These are phyloP conservation scores for Rhizopus delemar DNA, from an alignment of 371 early-diverging fungal genomes.

Conservation along the genomic window DNA sequence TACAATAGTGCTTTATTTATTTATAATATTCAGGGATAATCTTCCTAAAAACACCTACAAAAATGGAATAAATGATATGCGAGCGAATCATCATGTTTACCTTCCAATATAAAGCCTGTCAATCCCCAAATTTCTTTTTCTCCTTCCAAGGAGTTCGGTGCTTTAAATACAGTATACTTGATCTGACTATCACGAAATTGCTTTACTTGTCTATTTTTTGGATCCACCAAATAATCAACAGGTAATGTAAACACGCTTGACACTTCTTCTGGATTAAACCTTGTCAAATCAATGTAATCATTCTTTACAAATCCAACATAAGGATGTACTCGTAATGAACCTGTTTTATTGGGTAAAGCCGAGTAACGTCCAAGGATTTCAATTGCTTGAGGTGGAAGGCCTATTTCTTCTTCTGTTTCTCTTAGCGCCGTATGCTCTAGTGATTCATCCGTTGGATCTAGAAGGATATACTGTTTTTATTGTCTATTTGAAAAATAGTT, in stretches of 20 bases:
- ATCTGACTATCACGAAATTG: slow-evolving; percentile 61
- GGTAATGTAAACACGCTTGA: slow-evolving; percentile 71
- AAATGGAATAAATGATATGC: background rate
- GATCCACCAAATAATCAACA: slow-evolving; percentile 63
- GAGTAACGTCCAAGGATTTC: slow-evolving; percentile 69
- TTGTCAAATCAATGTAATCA: slow-evolving; percentile 28
- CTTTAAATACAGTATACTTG: slow-evolving; percentile 66
- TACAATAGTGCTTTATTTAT: background rate
- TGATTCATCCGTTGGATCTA: slow-evolving; percentile 59
- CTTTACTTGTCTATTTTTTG: slow-evolving; percentile 43
- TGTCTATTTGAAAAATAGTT: background rate
- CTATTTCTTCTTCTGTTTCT: slow-evolving; percentile 87
- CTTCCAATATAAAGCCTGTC: slow-evolving; percentile 79
- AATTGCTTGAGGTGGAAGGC: slow-evolving; percentile 50
- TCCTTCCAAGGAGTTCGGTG: slow-evolving; percentile 50
- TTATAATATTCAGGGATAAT: slow-evolving; percentile 39
- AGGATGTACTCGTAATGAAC: slow-evolving; percentile 72
- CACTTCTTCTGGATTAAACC: slow-evolving; percentile 71
- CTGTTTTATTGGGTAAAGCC: slow-evolving; percentile 65
- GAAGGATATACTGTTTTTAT: background rate
- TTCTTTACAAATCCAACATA: slow-evolving; percentile 67
- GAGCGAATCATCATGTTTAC: slow-evolving; percentile 24
- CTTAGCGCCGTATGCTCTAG: slow-evolving; percentile 73
- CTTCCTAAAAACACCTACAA: slow-evolving; percentile 40
- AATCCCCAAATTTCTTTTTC: slow-evolving; percentile 78